phyloP scores from a whole-genome alignment of 176 grass and related monocot species.

The Hordeum marinum region DNA sequence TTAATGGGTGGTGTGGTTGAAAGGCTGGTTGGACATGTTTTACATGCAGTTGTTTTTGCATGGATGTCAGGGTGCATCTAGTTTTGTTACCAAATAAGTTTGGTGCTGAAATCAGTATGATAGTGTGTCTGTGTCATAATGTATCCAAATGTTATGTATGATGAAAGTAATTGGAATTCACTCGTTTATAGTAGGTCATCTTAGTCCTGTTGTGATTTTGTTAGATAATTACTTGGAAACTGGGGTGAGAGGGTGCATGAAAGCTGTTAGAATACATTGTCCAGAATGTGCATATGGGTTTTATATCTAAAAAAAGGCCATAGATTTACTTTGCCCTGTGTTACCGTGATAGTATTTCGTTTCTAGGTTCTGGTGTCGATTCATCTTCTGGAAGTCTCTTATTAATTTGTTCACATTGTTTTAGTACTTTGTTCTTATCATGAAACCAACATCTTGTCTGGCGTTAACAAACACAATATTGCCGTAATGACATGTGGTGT shows the following conservation, averaged over 20 bases:
- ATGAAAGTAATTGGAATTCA: background rate
- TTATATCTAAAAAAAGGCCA: background rate
- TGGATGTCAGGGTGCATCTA: background rate
- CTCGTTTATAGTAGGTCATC: background rate
- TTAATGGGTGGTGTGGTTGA: background rate
- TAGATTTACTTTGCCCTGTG: background rate
- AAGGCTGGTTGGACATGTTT: background rate
- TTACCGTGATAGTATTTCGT: background rate
- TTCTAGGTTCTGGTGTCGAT: background rate
- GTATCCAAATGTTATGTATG: background rate
- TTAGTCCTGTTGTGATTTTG: background rate
- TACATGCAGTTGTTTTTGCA: background rate
- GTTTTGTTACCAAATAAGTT: background rate
- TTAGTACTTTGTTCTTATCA: background rate
- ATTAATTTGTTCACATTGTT: background rate
- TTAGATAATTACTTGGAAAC: background rate
- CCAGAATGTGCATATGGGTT: background rate
- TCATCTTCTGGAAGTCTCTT: background rate
- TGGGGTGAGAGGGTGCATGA: background rate
- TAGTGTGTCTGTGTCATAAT: background rate
- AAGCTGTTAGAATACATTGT: background rate
- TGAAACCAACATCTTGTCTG: background rate
- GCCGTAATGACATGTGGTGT: background rate
- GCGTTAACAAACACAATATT: background rate
- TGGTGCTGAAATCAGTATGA: background rate